Percentiles rank a stretch among this genome's conserved stretches.
Evolutionary conservation across 768 basidiomycete genomes (phyloP).

Genomic region (Dioszegia crocea): DNA sequence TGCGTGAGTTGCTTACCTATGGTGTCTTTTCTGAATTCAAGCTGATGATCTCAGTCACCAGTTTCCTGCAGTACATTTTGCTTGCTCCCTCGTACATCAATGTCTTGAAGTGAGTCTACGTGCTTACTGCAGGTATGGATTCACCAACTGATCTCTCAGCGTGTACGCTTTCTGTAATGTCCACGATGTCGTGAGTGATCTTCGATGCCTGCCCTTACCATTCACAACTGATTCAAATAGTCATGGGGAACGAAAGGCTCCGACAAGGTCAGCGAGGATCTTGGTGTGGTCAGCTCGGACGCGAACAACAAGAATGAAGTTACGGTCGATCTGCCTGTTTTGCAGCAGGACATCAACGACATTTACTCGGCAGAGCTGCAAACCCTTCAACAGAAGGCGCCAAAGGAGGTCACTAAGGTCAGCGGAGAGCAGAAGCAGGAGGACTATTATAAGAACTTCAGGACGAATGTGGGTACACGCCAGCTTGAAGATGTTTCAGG

Average conservation of each 20-base stretch:
- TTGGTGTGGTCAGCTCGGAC: slow-evolving; percentile 70
- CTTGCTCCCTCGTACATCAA: slow-evolving; percentile 92
- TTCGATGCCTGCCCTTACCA: background rate
- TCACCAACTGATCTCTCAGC: slow-evolving; percentile 41
- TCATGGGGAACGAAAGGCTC: slow-evolving; percentile 96
- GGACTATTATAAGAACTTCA: slow-evolving; percentile 58
- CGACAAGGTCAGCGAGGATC: slow-evolving; percentile 69
- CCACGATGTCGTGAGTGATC: slow-evolving; percentile 47
- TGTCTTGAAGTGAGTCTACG: slow-evolving; percentile 81
- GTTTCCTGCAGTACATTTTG: slow-evolving; percentile 64
- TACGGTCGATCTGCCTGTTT: slow-evolving; percentile 77
- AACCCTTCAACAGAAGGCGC: slow-evolving; percentile 71
- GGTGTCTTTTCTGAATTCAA: background rate
- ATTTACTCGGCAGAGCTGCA: slow-evolving; percentile 83
- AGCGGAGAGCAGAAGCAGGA: slow-evolving; percentile 46
- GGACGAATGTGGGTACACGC: slow-evolving; percentile 66
- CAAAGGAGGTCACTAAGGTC: slow-evolving; percentile 61
- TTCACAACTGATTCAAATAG: slow-evolving; percentile 18
- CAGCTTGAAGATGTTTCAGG: no score
- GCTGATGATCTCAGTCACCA: slow-evolving; percentile 58
- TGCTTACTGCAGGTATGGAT: slow-evolving; percentile 59
- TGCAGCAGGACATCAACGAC: slow-evolving; percentile 65
- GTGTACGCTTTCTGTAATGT: slow-evolving; percentile 59
- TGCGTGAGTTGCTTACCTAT: slow-evolving; percentile 54
- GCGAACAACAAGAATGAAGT: slow-evolving; percentile 69